These are phyloP conservation scores for Rosa lucieae DNA, from an alignment of 306 rosid genomes.

Conservation along the genomic window DNA sequence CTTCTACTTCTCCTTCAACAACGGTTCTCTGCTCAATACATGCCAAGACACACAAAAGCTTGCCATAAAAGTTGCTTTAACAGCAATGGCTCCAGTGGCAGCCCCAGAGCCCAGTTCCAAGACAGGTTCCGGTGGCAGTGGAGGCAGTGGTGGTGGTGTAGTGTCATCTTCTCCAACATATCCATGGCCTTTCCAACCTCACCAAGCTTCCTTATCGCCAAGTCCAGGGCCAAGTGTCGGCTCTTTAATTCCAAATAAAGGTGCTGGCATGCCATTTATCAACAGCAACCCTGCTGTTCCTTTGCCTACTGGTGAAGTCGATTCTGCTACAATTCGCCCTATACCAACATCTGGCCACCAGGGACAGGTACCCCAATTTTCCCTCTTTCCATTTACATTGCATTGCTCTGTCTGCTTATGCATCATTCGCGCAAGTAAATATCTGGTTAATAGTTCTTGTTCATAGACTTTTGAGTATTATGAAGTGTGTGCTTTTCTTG, in stretches of 20 bases:
- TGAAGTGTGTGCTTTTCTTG: not conserved
- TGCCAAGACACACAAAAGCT: constrained; percentile 69
- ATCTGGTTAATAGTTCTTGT: not conserved
- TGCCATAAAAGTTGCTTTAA: constrained; percentile 60
- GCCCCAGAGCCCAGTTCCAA: constrained; percentile 49
- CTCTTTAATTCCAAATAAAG: constrained; percentile 54
- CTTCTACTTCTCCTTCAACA: constrained; percentile 84
- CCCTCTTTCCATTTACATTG: not conserved
- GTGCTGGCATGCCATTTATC: constrained; percentile 71
- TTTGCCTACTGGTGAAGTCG: constrained; percentile 93
- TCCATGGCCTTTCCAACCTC: constrained; percentile 88
- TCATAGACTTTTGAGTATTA: not conserved
- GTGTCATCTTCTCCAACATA: constrained; percentile 56
- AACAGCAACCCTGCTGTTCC: constrained; percentile 99
- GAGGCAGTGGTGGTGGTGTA: constrained; percentile 55
- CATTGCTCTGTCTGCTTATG: not conserved
- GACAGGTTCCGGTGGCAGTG: constrained; percentile 40
- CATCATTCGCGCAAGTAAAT: not conserved
- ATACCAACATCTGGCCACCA: constrained; percentile 58
- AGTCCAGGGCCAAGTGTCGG: constrained; percentile 49
- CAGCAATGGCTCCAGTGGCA: constrained; percentile 33
- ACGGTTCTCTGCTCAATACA: constrained; percentile 46
- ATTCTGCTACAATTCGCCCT: constrained; percentile 90
- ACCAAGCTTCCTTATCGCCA: constrained; percentile 39
- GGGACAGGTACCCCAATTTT: constrained; percentile 45